Evolutionary conservation across 768 basidiomycete species (phyloP).

Genomic region (Xerocomus spinulosus): DNA sequence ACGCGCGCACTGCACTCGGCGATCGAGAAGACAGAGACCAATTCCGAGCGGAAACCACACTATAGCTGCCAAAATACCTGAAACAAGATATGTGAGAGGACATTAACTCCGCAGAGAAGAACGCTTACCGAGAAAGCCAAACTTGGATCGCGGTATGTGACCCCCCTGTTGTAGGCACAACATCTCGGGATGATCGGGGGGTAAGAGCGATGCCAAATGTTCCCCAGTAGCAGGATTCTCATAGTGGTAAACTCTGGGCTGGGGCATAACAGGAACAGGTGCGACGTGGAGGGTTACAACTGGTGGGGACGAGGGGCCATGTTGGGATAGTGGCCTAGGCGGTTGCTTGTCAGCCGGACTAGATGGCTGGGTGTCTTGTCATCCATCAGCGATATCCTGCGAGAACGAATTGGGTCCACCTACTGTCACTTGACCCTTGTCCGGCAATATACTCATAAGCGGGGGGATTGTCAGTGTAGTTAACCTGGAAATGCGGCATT

Average conservation of each 20-base stretch:
- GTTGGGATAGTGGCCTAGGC: slow-evolving; percentile 8
- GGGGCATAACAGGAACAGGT: slow-evolving; percentile 31
- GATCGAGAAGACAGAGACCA: slow-evolving; percentile 72
- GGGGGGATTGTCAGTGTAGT: slow-evolving; percentile 40
- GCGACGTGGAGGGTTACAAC: slow-evolving; percentile 23
- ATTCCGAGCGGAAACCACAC: slow-evolving; percentile 86
- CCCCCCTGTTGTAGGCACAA: slow-evolving; percentile 71
- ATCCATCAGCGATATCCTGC: background rate
- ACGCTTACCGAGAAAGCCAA: slow-evolving; percentile 62
- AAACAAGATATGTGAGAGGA: background rate
- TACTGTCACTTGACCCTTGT: slow-evolving; percentile 25
- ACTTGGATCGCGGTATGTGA: slow-evolving; percentile 62
- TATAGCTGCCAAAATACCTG: slow-evolving; percentile 76
- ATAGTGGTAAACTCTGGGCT: slow-evolving; percentile 65
- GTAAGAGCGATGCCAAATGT: slow-evolving; percentile 55
- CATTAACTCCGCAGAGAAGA: background rate
- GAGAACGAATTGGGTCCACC: slow-evolving; percentile 7
- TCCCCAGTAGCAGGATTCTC: slow-evolving; percentile 57
- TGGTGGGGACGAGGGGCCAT: slow-evolving; percentile 6
- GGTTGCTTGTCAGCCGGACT: slow-evolving; percentile 10
- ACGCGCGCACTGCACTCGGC: slow-evolving; percentile 58
- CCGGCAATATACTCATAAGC: slow-evolving; percentile 42
- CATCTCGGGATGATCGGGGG: slow-evolving; percentile 82
- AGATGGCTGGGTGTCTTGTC: slow-evolving; percentile 10
- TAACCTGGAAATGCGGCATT: slow-evolving; percentile 11